Evolutionary conservation across 2,329 filamentous ascomycete species (phyloP), one percentile per base, ranked within the genome.

Genomic region (Calonectria fujianensis): DNA sequence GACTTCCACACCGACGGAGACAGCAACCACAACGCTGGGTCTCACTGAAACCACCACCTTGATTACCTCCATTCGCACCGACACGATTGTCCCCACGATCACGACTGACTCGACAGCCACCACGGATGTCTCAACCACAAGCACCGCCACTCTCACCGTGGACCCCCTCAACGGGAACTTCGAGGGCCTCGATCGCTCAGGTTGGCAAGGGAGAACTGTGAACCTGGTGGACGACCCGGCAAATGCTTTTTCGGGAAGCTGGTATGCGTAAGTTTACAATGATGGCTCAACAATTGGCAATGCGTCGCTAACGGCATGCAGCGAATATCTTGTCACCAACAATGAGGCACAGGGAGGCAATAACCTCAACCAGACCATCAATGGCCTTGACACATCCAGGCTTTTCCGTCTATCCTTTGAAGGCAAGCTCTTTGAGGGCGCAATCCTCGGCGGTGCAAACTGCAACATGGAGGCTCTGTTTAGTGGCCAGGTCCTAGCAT

Each of bases 341-440:
- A 3, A 57, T 4, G 24, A 16, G 1, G 74, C n/a, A 45, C 24
- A 3, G 3, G 69, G 69, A 48, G 74, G 74, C 37, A 72, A 74
- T 24, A 32, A 70, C 0, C 35, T 74, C 1, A 76, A 74, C 48
- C 74, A 74, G 31, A 74, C 74, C 29, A 41, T 76, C 48, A 69
- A 64, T 37, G 73, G 45, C 7, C 69, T 74, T 39, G 64, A 72
- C 29, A 69, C 37, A 4, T n/a, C 35, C 4, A 27, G 11, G 11
- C 57, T 74, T 6, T 72, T 41, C 50, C 64, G 64, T 32, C 48
- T 74, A 0, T 59, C 54, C 4, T 74, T 74, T 54, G 59, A 39
- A 1, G 69, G 45, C 13, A 48, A 57, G 27, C 32, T 74, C 18
- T 16, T 74, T 39, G 24, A 31, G 35, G 41, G 35, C 8, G 57